A percentile compares a stretch with the other conserved stretches of the same genome.
These are phyloP conservation scores for Ceratobasidium sp. DNA, from an alignment of 1,284 basidiomycete species.

Conservation along the genomic window DNA sequence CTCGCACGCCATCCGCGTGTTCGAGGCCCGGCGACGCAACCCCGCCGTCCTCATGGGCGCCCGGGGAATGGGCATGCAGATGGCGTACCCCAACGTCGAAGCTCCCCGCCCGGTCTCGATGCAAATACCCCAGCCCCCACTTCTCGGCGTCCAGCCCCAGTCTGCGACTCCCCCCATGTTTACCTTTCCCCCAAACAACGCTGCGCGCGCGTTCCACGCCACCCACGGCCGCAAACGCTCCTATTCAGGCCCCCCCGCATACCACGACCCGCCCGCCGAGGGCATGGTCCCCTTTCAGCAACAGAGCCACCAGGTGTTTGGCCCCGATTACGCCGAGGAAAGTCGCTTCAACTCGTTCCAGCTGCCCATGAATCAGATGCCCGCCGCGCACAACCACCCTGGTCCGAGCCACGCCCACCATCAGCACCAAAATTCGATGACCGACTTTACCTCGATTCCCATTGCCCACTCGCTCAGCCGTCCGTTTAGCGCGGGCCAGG, in stretches of 20 bases:
- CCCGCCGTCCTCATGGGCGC: conserved; percentile 49
- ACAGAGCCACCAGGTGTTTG: conserved; percentile 25
- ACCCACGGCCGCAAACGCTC: conserved; percentile 51
- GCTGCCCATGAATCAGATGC: conserved; percentile 40
- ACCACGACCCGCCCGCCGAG: conserved; percentile 29
- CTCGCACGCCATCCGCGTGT: conserved; percentile 65
- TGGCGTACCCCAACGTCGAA: conserved; percentile 46
- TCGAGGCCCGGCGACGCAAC: conserved; percentile 57
- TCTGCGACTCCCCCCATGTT: conserved; percentile 54
- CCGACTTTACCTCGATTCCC: conserved; percentile 45
- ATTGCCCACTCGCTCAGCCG: conserved; percentile 45
- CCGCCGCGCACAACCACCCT: conserved; percentile 20
- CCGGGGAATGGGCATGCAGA: conserved; percentile 53
- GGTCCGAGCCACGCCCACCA: conserved; percentile 28
- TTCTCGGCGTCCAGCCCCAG: conserved; percentile 54
- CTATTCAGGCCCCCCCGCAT: conserved; percentile 51
- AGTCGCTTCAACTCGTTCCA: conserved; percentile 33
- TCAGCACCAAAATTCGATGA: conserved; percentile 43
- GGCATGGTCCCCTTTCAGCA: conserved; percentile 13
- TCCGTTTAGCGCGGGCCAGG: conserved; percentile 39
- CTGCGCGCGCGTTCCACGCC: conserved; percentile 48
- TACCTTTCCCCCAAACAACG: conserved; percentile 47
- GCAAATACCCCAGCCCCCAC: conserved; percentile 59
- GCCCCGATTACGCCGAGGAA: conserved; percentile 40
- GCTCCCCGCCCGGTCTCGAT: conserved; percentile 49